phyloP scores from a whole-genome alignment of 2,329 filamentous ascomycete genomes.

The Colletotrichum noveboracense region DNA sequence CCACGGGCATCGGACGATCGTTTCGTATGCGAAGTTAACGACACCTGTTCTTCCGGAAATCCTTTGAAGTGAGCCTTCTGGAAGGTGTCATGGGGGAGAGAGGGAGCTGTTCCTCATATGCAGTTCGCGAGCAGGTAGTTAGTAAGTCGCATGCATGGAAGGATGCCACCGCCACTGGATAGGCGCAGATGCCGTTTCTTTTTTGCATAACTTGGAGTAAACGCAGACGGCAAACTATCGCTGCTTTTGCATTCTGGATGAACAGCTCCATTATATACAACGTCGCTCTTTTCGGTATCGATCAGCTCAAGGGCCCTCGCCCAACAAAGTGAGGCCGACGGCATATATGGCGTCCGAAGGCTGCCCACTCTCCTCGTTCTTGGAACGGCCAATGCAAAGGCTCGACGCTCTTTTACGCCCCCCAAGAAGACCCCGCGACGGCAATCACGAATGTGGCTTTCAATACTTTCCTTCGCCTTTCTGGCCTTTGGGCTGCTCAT shows the following conservation, averaged over 20 bases:
- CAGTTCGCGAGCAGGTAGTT: background rate
- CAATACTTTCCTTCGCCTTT: background rate
- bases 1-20: constrained; percentile 13
- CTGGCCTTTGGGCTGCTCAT: constrained; percentile 18
- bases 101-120: background rate
- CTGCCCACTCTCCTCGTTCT: background rate
- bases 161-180: background rate
- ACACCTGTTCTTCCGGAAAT: constrained; percentile 12
- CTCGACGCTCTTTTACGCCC: background rate
- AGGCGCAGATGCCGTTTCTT: background rate
- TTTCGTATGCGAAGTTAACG: constrained; percentile 16
- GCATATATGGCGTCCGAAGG: background rate
- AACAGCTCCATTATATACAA: background rate
- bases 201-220: background rate
- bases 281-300: background rate
- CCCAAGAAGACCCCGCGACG: background rate
- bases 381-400: background rate
- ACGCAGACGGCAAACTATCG: background rate
- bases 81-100: background rate
- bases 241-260: background rate
- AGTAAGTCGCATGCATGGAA: background rate
- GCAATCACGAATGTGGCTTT: constrained; percentile 26
- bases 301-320: background rate
- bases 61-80: background rate
- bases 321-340: background rate